Percentiles rank a stretch among this genome's conserved stretches.
These are phyloP conservation scores for Termitomyces sp. DNA, from an alignment of 768 basidiomycete genomes.

Conservation along the genomic window DNA sequence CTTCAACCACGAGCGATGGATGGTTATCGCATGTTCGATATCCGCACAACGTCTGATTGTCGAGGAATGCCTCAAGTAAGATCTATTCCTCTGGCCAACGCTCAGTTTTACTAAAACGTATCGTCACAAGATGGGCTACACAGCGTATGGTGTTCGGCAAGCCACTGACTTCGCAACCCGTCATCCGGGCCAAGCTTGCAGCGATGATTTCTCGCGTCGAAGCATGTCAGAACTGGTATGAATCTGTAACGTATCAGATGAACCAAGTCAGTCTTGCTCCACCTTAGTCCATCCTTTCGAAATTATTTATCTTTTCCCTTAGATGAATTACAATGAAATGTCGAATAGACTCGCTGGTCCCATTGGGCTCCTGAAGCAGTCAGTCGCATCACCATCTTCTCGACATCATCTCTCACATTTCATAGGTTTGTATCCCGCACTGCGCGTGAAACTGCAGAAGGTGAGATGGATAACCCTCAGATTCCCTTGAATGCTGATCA, in stretches of 20 bases:
- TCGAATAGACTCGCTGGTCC: conserved; percentile 85
- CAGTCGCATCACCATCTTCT: conserved; percentile 21
- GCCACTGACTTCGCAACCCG: conserved; percentile 76
- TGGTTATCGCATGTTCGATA: conserved; percentile 72
- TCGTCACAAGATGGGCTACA: conserved; percentile 67
- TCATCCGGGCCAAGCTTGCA: conserved; percentile 86
- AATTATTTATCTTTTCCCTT: neutral
- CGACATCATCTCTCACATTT: neutral
- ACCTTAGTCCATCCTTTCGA: neutral
- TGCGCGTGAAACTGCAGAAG: conserved; percentile 72
- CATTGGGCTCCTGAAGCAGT: conserved; percentile 90
- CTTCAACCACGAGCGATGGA: conserved; percentile 91
- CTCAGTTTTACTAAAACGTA: conserved; percentile 6
- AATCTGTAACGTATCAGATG: conserved; percentile 90
- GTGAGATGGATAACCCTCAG: conserved; percentile 23
- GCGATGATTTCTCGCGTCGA: conserved; percentile 90
- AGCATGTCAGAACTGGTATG: conserved; percentile 84
- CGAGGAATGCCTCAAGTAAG: conserved; percentile 86
- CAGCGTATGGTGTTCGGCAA: conserved; percentile 92
- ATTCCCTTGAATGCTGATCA: conserved; percentile 30
- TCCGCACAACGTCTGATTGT: conserved; percentile 78
- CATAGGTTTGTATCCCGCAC: conserved; percentile 65
- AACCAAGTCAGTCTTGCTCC: conserved; percentile 61
- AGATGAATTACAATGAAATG: conserved; percentile 88
- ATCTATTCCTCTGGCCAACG: conserved; percentile 2